These are phyloP conservation scores for Ophiostoma himal-ulmi DNA, from an alignment of 2,329 filamentous ascomycete species.

Conservation along the genomic window DNA sequence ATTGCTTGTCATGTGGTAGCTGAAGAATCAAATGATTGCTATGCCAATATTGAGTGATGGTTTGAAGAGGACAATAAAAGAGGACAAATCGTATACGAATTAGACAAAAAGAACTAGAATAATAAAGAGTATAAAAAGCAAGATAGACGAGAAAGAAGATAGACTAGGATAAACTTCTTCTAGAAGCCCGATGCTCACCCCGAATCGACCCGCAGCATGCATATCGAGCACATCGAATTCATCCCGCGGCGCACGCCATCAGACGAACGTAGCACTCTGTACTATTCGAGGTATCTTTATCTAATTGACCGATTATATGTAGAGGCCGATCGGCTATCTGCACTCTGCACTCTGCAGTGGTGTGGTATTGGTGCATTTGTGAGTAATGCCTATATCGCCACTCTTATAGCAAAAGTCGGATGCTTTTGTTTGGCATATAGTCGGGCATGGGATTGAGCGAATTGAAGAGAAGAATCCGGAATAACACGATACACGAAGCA, in stretches of 20 bases:
- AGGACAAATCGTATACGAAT: too few species aligned
- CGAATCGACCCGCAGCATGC: constrained; percentile 7
- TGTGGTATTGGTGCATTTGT: background rate
- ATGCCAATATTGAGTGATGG: too few species aligned
- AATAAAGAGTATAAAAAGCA: too few species aligned
- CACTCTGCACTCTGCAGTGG: background rate
- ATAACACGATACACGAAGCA: background rate
- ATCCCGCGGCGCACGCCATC: constrained; percentile 12
- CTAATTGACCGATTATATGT: background rate
- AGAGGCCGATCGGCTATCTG: background rate
- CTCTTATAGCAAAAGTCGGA: background rate
- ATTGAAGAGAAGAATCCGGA: too few species aligned
- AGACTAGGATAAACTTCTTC: background rate
- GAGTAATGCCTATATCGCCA: background rate
- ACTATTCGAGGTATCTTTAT: background rate
- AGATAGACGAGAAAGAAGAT: background rate
- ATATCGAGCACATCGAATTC: background rate
- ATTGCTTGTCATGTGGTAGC: too few species aligned
- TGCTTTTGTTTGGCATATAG: background rate
- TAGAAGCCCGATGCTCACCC: constrained; percentile 9
- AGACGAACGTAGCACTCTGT: background rate
- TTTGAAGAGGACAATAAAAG: too few species aligned
- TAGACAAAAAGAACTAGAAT: too few species aligned
- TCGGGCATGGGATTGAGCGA: too few species aligned
- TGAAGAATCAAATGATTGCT: too few species aligned